These are phyloP conservation scores for Orbilia quercus DNA, from an alignment of 2,329 filamentous ascomycete species.

Conservation along the genomic window DNA sequence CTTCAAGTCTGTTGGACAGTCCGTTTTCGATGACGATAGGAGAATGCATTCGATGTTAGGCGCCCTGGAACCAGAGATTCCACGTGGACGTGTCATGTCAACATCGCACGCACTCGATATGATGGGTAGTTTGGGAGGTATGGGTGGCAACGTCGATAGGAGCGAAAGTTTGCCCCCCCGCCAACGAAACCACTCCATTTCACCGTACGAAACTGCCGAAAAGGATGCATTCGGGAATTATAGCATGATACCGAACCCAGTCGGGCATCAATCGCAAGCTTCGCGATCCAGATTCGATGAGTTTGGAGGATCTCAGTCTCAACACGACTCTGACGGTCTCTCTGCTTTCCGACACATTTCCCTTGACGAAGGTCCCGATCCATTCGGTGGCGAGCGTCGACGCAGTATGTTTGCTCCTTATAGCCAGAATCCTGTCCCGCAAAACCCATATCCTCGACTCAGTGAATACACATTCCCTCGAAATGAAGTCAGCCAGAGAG, in stretches of 20 bases:
- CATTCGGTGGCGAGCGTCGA: slow-evolving; percentile 39
- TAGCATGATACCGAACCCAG: slow-evolving; percentile 45
- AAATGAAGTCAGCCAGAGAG: slow-evolving; percentile 44
- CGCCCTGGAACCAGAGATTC: slow-evolving; percentile 56
- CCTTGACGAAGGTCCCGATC: slow-evolving; percentile 58
- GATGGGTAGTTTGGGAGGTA: slow-evolving; percentile 46
- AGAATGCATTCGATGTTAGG: slow-evolving; percentile 58
- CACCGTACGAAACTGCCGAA: slow-evolving; percentile 48
- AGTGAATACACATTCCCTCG: slow-evolving; percentile 54
- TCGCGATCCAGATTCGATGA: slow-evolving; percentile 55
- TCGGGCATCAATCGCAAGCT: slow-evolving; percentile 45
- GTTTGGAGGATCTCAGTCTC: slow-evolving; percentile 34
- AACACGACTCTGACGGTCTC: slow-evolving; percentile 40
- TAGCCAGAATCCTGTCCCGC: slow-evolving; percentile 51
- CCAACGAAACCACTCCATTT: slow-evolving; percentile 59
- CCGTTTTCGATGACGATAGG: slow-evolving; percentile 54
- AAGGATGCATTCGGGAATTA: slow-evolving; percentile 50
- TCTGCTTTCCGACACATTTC: slow-evolving; percentile 57
- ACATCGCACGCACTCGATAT: slow-evolving; percentile 58
- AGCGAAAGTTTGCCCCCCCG: slow-evolving; percentile 60
- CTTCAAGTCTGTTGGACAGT: slow-evolving; percentile 54
- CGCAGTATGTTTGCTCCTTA: slow-evolving; percentile 54
- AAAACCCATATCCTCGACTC: slow-evolving; percentile 54
- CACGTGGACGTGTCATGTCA: slow-evolving; percentile 59
- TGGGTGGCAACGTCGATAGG: slow-evolving; percentile 57